phyloP scores from a whole-genome alignment of 1,139 yeast genomes.

The Fermentozyma sake region DNA sequence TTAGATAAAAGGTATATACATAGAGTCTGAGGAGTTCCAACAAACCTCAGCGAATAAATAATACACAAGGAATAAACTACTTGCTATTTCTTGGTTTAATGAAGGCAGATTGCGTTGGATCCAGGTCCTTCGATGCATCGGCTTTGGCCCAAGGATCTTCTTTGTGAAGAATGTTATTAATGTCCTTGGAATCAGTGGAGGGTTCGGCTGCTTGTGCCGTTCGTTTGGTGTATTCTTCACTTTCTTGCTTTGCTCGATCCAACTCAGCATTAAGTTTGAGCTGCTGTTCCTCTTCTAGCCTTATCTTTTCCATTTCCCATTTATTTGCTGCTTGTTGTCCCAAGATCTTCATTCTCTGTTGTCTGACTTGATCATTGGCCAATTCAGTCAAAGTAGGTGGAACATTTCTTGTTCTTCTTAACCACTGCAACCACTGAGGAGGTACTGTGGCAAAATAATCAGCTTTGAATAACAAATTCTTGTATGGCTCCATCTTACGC shows the following conservation, averaged over 20 bases:
- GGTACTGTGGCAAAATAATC: slow-evolving; percentile 51
- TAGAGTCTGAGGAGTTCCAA: too few species aligned
- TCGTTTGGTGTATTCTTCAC: slow-evolving; percentile 1
- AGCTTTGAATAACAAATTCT: slow-evolving; percentile 36
- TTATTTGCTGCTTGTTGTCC: slow-evolving; percentile 59
- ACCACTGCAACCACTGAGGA: slow-evolving; percentile 83
- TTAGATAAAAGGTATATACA: too few species aligned
- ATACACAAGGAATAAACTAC: too few species aligned
- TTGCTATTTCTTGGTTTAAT: background rate
- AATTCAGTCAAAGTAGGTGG: slow-evolving; percentile 66
- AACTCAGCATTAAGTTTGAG: slow-evolving; percentile 32
- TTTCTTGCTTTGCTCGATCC: slow-evolving; percentile 20
- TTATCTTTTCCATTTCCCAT: slow-evolving; percentile 44
- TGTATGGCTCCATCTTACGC: slow-evolving; percentile 46
- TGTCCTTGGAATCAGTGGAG: too few species aligned
- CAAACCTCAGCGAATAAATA: too few species aligned
- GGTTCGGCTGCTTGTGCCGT: background rate
- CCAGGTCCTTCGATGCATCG: slow-evolving; percentile 22
- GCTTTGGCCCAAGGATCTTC: slow-evolving; percentile 38
- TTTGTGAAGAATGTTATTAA: too few species aligned
- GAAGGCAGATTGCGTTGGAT: background rate
- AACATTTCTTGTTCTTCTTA: slow-evolving; percentile 54
- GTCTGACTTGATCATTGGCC: slow-evolving; percentile 52
- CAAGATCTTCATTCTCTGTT: slow-evolving; percentile 48
- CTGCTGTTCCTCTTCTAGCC: slow-evolving; percentile 31